Percentiles rank a stretch among this genome's conserved stretches.
These are phyloP conservation scores for Rubus parviflorus DNA, from an alignment of 306 rosid genomes.

Conservation along the genomic window DNA sequence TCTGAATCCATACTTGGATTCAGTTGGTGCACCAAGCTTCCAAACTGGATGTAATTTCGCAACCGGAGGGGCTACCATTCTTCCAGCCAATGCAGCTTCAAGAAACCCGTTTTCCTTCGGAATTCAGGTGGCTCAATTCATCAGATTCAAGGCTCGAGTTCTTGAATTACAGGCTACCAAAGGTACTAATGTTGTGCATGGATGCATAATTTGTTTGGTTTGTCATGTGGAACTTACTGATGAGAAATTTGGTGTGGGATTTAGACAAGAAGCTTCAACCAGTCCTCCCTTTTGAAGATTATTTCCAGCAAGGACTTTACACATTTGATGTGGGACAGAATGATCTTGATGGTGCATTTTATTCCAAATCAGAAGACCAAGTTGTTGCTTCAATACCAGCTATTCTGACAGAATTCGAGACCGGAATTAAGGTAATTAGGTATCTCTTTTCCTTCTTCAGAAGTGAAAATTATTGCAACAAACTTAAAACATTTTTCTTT, in stretches of 20 bases:
- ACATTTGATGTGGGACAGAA: slow-evolving; percentile 45
- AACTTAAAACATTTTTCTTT: neutral
- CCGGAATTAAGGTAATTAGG: slow-evolving; percentile 21
- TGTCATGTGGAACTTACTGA: neutral
- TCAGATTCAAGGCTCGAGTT: slow-evolving; percentile 33
- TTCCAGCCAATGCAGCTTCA: slow-evolving; percentile 36
- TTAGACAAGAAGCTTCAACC: slow-evolving; percentile 23
- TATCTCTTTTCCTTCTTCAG: neutral
- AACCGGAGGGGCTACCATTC: slow-evolving; percentile 36
- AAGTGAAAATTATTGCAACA: neutral
- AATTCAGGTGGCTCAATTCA: slow-evolving; percentile 35
- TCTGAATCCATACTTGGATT: slow-evolving; percentile 47
- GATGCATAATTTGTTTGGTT: neutral
- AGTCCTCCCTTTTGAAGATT: slow-evolving; percentile 31
- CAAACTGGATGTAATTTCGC: slow-evolving; percentile 44
- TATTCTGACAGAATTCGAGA: slow-evolving; percentile 32
- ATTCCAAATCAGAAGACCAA: slow-evolving; percentile 29
- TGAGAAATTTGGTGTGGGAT: neutral
- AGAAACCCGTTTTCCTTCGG: slow-evolving; percentile 36
- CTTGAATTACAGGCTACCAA: slow-evolving; percentile 16
- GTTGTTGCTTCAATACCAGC: slow-evolving; percentile 28
- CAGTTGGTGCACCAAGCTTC: slow-evolving; percentile 42
- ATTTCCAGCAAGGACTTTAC: slow-evolving; percentile 36
- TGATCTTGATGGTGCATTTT: slow-evolving; percentile 40
- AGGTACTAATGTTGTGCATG: slow-evolving; percentile 21